A percentile compares a stretch with the other conserved stretches of the same genome.
phyloP scores from a whole-genome alignment of 2,329 filamentous ascomycete genomes.

The Hypoxylon sp. region DNA sequence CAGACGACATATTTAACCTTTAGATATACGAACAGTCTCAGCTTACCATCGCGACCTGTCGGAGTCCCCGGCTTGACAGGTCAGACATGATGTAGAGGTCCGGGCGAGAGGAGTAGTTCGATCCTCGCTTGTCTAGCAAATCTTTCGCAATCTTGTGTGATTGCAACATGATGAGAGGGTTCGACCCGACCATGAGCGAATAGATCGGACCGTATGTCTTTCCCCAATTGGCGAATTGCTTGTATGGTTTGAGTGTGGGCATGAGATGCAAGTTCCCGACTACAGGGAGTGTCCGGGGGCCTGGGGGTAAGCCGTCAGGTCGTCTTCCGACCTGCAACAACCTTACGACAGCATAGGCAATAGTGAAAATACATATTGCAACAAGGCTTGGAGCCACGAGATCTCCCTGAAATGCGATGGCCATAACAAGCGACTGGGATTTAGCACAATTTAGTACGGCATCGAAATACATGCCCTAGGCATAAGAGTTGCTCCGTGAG shows the following conservation, averaged over 20 bases:
- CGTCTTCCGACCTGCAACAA: slow-evolving; percentile 1
- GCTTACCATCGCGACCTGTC: slow-evolving; percentile 18
- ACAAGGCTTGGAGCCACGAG: not conserved
- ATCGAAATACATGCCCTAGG: too few relatives aligned
- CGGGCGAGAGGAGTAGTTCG: slow-evolving; percentile 63
- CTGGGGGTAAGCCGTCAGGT: slow-evolving; percentile 56
- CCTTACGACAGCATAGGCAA: not conserved
- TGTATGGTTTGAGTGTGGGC: slow-evolving; percentile 57
- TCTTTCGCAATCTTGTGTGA: slow-evolving; percentile 63
- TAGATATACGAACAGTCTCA: not conserved
- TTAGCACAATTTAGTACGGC: not conserved
- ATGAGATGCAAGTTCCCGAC: slow-evolving; percentile 66
- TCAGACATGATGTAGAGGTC: slow-evolving; percentile 59
- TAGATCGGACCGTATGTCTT: slow-evolving; percentile 65
- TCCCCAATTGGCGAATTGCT: slow-evolving; percentile 66
- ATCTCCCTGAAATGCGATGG: not conserved
- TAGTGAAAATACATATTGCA: slow-evolving; percentile 4
- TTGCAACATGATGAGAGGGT: slow-evolving; percentile 61
- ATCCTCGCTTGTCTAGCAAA: slow-evolving; percentile 63
- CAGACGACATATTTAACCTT: not conserved
- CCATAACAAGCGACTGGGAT: not conserved
- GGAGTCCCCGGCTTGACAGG: slow-evolving; percentile 16
- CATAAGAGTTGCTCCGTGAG: not conserved
- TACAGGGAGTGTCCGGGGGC: slow-evolving; percentile 64
- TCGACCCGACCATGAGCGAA: slow-evolving; percentile 64